These are phyloP conservation scores for Balansia obtecta DNA, from an alignment of 2,329 filamentous ascomycete genomes.

Conservation along the genomic window DNA sequence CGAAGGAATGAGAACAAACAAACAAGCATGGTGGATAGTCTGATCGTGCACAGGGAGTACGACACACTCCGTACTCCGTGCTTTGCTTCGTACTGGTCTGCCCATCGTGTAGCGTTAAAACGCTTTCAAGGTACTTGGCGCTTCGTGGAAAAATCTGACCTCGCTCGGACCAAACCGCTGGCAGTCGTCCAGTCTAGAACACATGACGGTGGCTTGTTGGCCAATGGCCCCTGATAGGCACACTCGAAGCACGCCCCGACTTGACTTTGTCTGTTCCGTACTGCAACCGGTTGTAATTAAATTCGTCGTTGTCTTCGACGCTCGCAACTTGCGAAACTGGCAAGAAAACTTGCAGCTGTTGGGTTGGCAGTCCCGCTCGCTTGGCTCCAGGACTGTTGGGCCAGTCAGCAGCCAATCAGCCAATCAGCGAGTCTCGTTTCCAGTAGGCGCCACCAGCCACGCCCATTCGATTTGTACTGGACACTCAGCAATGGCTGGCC, in stretches of 20 bases:
- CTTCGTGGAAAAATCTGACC: background rate
- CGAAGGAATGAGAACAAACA: too few species aligned
- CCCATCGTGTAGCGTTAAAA: background rate
- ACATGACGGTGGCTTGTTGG: too few species aligned
- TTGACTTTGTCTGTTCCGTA: background rate
- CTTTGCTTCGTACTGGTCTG: background rate
- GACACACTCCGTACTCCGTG: too few species aligned
- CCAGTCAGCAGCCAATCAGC: conserved; percentile 1
- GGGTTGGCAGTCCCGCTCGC: background rate
- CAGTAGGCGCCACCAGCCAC: too few species aligned
- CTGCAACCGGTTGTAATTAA: background rate
- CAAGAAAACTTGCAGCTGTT: background rate
- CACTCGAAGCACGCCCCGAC: background rate
- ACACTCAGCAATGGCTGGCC: too few species aligned
- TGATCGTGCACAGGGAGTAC: too few species aligned
- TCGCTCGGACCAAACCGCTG: too few species aligned
- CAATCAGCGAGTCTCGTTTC: too few species aligned
- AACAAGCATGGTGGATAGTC: too few species aligned
- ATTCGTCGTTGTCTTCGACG: background rate
- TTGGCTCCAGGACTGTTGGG: background rate
- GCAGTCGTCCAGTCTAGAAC: too few species aligned
- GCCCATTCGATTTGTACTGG: background rate
- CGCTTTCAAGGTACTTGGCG: background rate
- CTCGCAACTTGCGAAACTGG: background rate
- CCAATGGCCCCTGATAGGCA: too few species aligned